Percentiles rank a stretch among this genome's conserved stretches.
Conservation (phyloP, 805 yeast genomes). For the Cyberlindnera petersonii region DNA sequence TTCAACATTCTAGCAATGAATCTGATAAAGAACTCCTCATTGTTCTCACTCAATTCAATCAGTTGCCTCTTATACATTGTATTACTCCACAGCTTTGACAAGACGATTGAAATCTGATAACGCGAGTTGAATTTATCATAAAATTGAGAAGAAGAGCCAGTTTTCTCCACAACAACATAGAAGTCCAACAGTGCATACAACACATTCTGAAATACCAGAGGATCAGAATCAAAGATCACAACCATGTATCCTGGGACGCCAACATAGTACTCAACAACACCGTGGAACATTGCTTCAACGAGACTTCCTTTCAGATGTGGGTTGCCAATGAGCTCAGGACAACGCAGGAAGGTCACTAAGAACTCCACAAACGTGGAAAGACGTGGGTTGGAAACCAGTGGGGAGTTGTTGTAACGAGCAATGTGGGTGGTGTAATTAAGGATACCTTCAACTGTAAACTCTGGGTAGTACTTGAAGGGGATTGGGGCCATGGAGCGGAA, state of each 20-base stretch:
- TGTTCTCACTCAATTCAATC: conserved; percentile 57
- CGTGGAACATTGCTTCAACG: conserved; percentile 75
- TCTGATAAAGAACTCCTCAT: conserved; percentile 82
- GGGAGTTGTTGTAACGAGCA: conserved; percentile 51
- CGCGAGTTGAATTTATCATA: conserved; percentile 93
- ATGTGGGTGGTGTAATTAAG: conserved; percentile 66
- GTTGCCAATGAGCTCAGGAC: conserved; percentile 81
- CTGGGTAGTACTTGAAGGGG: conserved; percentile 84
- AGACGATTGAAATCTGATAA: conserved; percentile 76
- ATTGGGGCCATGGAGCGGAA: conserved; percentile 60
- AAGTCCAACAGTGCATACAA: conserved; percentile 83
- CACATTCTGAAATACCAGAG: conserved; percentile 58
- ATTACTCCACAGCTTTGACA: conserved; percentile 80
- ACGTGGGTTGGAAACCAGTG: conserved; percentile 51
- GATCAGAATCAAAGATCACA: conserved; percentile 58
- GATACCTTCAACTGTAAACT: conserved; percentile 77
- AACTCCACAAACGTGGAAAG: conserved; percentile 62
- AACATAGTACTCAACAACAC: conserved; percentile 56
- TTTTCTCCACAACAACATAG: conserved; percentile 91
- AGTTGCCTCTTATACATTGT: conserved; percentile 67
- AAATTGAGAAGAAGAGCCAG: conserved; percentile 92
- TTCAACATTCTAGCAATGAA: conserved; percentile 93
- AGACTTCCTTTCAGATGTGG: conserved; percentile 89
- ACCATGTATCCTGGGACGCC: conserved; percentile 70
- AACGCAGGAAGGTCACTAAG: conserved; percentile 69